Conservation (phyloP, 352 stramenopile species). For the Peronospora belbahrii region DNA sequence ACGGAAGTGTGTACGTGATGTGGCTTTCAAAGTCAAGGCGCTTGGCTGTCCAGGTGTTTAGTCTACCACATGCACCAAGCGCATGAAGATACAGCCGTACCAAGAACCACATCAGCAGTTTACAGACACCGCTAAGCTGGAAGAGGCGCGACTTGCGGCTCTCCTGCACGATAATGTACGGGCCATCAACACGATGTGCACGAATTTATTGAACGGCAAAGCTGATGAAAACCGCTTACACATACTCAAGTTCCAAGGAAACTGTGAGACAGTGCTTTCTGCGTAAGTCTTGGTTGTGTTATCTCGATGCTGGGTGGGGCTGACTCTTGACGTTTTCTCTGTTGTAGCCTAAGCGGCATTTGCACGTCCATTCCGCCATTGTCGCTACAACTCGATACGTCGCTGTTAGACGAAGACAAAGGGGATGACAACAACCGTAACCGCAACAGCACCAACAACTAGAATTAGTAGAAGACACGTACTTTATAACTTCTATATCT, state of each 20-base stretch:
- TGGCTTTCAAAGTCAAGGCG: conserved; percentile 59
- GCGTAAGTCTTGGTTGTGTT: conserved; percentile 34
- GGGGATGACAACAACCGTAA: conserved; percentile 5
- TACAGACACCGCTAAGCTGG: conserved; percentile 16
- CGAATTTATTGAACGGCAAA: conserved; percentile 58
- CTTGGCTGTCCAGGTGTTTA: conserved; percentile 21
- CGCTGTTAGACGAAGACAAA: conserved; percentile 35
- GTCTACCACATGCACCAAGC: conserved; percentile 29
- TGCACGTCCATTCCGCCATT: conserved; percentile 60
- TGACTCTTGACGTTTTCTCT: background rate
- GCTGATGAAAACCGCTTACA: conserved; percentile 39
- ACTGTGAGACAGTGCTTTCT: conserved; percentile 47
- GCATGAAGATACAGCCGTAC: conserved; percentile 56
- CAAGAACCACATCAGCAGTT: conserved; percentile 19
- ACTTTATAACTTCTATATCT: background rate
- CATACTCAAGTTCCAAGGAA: conserved; percentile 64
- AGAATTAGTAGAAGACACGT: conserved; percentile 14
- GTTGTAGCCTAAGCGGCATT: conserved; percentile 41
- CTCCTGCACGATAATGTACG: conserved; percentile 65
- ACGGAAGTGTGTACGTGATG: conserved; percentile 64
- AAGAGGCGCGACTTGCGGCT: conserved; percentile 42
- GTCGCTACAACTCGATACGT: conserved; percentile 60
- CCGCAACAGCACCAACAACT: conserved; percentile 11
- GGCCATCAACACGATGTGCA: conserved; percentile 55
- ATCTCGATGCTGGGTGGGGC: background rate